Base-by-base conservation (phyloP, 2,329 filamentous ascomycete species). In the Didymella sp. region DNA sequence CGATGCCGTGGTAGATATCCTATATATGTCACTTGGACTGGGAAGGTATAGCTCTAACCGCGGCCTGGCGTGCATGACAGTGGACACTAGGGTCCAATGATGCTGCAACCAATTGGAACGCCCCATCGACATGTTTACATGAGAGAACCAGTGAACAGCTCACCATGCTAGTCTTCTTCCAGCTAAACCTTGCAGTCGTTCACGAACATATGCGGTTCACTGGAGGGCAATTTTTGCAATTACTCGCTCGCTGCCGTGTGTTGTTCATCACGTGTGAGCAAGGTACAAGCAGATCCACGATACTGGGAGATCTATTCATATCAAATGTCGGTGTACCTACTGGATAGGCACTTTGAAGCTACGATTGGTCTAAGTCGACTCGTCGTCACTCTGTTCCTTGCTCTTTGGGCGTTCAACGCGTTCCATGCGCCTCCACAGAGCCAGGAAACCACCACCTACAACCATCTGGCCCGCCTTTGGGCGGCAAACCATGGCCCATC, bases 401-500 rank as follows among this genome's bases (percentile, higher is more conserved):
- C 49, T 46, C 38, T 50, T 46, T 17, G 43, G 48, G 48, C 48
- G 48, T 25, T 73, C 72, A 69, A 74, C 71, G 2, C 69, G 69
- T 33, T 73, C 72, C 72, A 76, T 73, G 4, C 71, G 69, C 46
- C 72, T 64, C 74, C 74, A 77, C 15, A 77, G 33, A 25, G 63
- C 74, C 19, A 77, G 60, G 41, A 77, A 77, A 2, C 75, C 75
- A 21, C 75, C 74, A 24, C 74, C 75, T 9, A 75, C 67, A 6
- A 75, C 65, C 59, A 60, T 64, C 44, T 74, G 66, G 3, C 72
- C 73, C 13, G 62, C 71, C 58, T 74, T 76, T n/a, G 75, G 75
- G 42, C 75, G 66, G 52, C 75, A 77, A 2, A 77, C 63, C 64
- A 74, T 75, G 37, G 67, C 72, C 70, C 69, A 74, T 47, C 70